Base-by-base conservation (phyloP, 495 filamentous ascomycete genomes). In the Xylaria sp. region DNA sequence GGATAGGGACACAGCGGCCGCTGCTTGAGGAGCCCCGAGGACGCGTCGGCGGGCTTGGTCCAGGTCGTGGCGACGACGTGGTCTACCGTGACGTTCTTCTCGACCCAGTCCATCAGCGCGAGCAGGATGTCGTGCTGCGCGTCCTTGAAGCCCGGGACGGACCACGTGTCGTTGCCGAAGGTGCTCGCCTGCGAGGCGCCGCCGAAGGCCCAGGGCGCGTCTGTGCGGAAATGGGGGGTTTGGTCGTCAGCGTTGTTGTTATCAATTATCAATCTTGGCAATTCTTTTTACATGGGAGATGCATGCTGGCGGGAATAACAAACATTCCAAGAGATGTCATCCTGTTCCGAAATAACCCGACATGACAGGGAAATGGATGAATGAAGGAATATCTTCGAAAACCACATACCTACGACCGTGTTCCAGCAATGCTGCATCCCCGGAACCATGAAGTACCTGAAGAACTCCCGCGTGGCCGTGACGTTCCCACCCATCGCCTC, bases 111-210 rank as follows among this genome's bases (percentile, higher is more conserved):
- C n/a, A 78, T 66, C 35, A 64, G 65, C 63, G 52, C 48, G 29
- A 74, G 63, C 15, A 44, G 48, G 0, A 75, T 72, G 72, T 88
- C 84, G 75, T 86, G 83, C 65, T 80, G 73, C 5, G 77, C 61
- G 66, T 87, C 85, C 17, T 70, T 33, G 69, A 80, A 87, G 0
- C 85, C 86, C 0, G 85, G 85, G 37, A 77, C 75, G 0, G 70
- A 69, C 46, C 70, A 73, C n/a, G 77, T 73, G 17, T 74, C 75
- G 40, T 77, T 73, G 0, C 78, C 81, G 1, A 82, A 33, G 1
- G 26, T 7, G 12, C 55, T 68, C 5, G 77, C 72, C 58, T 82
- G 79, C 41, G 55, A 73, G 1, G 75, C 78, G 17, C 72, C 80
- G 19, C 71, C 81, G 35, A 85, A 67, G 12, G 81, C 79, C 81